Evolutionary conservation across 257 asterid genomes (phyloP).

Genomic region (Solanum chiquidenum): DNA sequence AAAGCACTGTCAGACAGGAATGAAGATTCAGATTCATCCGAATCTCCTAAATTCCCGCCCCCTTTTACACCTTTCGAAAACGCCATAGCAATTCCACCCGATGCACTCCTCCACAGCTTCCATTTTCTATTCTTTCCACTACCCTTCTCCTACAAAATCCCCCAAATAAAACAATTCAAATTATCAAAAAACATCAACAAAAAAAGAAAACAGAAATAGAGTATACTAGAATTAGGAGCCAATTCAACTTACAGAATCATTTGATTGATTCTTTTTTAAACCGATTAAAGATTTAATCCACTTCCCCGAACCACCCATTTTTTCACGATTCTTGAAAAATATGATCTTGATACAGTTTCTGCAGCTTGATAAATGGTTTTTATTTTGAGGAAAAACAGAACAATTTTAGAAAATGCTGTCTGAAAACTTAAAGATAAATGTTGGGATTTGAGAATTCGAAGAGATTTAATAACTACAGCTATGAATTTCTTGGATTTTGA

Average conservation of each 20-base stretch:
- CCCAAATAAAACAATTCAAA: background rate
- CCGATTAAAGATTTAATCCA: constrained; percentile 80
- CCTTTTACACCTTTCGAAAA: constrained; percentile 31
- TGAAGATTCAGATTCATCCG: constrained; percentile 43
- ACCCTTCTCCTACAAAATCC: constrained; percentile 31
- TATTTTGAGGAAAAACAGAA: background rate
- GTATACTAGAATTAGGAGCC: background rate
- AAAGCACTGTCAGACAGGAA: constrained; percentile 41
- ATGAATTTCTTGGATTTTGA: constrained; percentile 1
- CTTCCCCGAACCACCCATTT: constrained; percentile 80
- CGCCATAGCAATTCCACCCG: constrained; percentile 41
- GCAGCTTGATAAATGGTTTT: background rate
- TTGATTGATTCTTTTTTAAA: constrained; percentile 34
- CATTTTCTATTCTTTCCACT: constrained; percentile 65
- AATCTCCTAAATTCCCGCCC: constrained; percentile 23
- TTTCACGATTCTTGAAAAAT: background rate
- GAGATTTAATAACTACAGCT: constrained; percentile 17
- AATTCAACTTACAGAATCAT: constrained; percentile 32
- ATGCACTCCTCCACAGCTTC: constrained; percentile 90
- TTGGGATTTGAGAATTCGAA: background rate
- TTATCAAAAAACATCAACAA: background rate
- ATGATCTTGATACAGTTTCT: background rate
- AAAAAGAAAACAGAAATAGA: background rate
- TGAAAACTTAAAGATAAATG: constrained; percentile 5
- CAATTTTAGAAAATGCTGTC: background rate